Conservation (phyloP, 495 filamentous ascomycete species). For the Umbilicaria muhlenbergii region DNA sequence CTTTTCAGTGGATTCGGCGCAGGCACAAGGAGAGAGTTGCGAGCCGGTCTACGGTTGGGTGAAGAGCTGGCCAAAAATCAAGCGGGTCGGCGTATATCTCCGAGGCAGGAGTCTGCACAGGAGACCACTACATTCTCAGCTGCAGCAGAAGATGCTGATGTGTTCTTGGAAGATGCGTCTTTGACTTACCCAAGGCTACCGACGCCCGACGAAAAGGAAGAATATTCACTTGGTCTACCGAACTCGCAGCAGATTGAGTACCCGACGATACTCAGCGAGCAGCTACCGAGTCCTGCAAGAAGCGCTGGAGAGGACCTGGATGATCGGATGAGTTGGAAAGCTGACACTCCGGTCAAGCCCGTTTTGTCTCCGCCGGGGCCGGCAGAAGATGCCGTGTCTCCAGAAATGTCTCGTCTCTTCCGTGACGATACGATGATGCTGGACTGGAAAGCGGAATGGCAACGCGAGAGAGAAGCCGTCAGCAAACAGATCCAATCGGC, state of each 20-base stretch:
- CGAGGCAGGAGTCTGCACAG: too few species aligned
- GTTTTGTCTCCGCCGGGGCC: background rate
- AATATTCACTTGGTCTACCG: conserved; percentile 3
- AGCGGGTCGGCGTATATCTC: background rate
- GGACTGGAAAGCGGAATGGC: conserved; percentile 28
- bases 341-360: conserved; percentile 12
- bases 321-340: conserved; percentile 20
- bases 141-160: too few species aligned
- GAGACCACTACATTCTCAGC: too few species aligned
- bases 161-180: too few species aligned
- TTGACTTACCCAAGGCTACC: background rate
- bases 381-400: background rate
- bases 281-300: conserved; percentile 15
- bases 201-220: background rate
- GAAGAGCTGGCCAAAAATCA: conserved; percentile 30
- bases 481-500: conserved; percentile 33
- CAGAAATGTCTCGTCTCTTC: conserved; percentile 1
- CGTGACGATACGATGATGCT: conserved; percentile 5
- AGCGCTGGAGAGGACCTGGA: conserved; percentile 6
- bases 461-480: conserved; percentile 32
- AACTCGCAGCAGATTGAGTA: background rate
- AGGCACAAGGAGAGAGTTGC: conserved; percentile 26
- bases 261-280: conserved; percentile 6
- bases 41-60: conserved; percentile 30
- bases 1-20: conserved; percentile 31